Evolutionary conservation across 441 rosid genomes (phyloP).

Genomic region (Mallotus repandus): DNA sequence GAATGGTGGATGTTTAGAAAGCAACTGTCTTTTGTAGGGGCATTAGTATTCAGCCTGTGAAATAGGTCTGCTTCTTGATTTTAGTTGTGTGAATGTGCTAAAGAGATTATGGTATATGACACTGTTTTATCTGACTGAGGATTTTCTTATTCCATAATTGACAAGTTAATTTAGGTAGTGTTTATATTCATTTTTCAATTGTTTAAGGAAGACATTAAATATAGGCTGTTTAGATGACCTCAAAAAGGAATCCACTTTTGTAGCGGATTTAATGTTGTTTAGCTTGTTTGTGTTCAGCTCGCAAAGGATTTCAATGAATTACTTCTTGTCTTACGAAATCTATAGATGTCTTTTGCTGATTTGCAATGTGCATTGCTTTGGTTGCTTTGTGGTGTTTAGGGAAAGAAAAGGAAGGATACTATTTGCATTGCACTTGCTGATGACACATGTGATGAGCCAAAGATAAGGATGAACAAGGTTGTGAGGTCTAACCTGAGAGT

Average conservation of each 20-base stretch:
- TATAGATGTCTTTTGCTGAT: neutral
- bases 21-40: neutral
- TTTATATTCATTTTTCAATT: neutral
- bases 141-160: neutral
- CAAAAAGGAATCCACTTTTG: neutral
- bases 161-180: neutral
- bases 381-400: conserved; percentile 34
- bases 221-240: neutral
- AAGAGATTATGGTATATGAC: neutral
- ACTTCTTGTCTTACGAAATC: neutral
- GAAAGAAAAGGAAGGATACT: conserved; percentile 88
- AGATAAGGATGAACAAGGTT: conserved; percentile 85
- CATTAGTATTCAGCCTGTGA: no score
- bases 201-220: neutral
- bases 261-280: no score
- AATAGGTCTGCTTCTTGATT: neutral
- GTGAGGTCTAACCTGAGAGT: conserved; percentile 92
- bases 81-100: neutral
- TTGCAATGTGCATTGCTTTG: neutral
- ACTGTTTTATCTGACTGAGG: neutral
- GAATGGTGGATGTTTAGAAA: neutral
- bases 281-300: neutral
- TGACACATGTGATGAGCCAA: conserved; percentile 82
- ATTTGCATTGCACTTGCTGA: conserved; percentile 87
- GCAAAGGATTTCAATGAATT: neutral